Evolutionary conservation across 495 filamentous ascomycete genomes (phyloP), one percentile per base, ranked within the genome.

Genomic region (Penicillium subrubescens): DNA sequence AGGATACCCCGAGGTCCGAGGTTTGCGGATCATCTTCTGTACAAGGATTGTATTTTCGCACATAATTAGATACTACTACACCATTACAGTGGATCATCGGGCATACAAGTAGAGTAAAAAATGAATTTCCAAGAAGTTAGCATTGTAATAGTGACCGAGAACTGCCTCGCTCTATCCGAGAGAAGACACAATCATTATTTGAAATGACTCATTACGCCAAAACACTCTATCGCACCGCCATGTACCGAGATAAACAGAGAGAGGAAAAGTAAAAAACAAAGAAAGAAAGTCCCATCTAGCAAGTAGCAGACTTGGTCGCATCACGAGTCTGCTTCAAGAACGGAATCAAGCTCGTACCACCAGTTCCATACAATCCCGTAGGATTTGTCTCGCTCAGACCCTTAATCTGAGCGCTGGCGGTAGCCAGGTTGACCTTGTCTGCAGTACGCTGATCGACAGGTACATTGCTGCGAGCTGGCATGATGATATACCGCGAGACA

Each of bases 271-370:
- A n/a, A 41, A 14, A 44, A 50, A n/a, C 21, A 23, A n/a, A 1
- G 53, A 23, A n/a, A 1, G 53, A 21, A 2, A 21, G 11, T 5
- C 19, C 14, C 6, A 56, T 53, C 31, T 68, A 75, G 55, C 68
- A 71, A 31, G 73, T 67, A 21, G 74, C 69, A 52, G 65, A 64
- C 53, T 76, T 75, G 1, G 94, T 97, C 78, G 96, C 91, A 74
- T 97, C 94, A 17, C 94, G 81, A 2, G 94, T 93, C 74, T 96
- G 91, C 72, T 94, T 96, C 62, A 97, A 77, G 71, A 97, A 97
- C 0, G 92, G 90, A 65, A 97, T 96, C 66, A 97, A 77, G 21
- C 91, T 88, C 0, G 94, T 97, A 6, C 94, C 94, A 25, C 95
- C 94, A 0, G 95, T 99, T 19, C 95, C 95, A 67, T 87, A 89